Conservation (phyloP, 202 grass and related monocot genomes). For the Eragrostis tef region DNA sequence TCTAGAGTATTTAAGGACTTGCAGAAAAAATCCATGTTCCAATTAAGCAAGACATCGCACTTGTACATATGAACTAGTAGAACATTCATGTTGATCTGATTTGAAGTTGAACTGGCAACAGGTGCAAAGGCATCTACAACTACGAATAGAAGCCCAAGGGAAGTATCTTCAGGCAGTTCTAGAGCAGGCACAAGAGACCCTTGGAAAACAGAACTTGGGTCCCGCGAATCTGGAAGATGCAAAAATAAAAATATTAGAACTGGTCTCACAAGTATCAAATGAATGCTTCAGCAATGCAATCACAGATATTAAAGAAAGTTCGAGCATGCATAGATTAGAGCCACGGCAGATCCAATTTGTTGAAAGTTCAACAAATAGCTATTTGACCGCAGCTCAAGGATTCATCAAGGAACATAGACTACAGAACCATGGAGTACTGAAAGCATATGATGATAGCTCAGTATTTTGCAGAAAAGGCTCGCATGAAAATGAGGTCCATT, state of each 20-base stretch:
- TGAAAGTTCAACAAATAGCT: conserved; percentile 67
- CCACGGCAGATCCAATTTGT: conserved; percentile 62
- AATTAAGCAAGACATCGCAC: conserved; percentile 24
- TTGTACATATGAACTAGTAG: conserved; percentile 24
- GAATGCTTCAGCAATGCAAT: conserved; percentile 63
- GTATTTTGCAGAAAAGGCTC: conserved; percentile 51
- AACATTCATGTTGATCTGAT: conserved; percentile 40
- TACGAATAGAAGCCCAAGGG: conserved; percentile 91
- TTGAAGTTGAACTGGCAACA: conserved; percentile 49
- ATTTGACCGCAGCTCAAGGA: conserved; percentile 64
- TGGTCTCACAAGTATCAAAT: conserved; percentile 68
- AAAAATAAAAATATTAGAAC: conserved; percentile 72
- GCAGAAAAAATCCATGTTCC: not conserved
- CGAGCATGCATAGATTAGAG: conserved; percentile 59
- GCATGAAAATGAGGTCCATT: conserved; percentile 47
- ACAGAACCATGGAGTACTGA: conserved; percentile 54
- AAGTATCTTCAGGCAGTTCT: conserved; percentile 90
- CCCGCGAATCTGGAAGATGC: conserved; percentile 69
- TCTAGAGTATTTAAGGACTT: conserved; percentile 37
- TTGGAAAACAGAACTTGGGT: conserved; percentile 71
- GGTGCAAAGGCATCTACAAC: conserved; percentile 85
- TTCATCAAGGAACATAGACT: conserved; percentile 56
- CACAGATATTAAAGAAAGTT: conserved; percentile 51
- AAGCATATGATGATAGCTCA: conserved; percentile 58
- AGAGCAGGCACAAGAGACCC: conserved; percentile 86